Evolutionary conservation across 1,284 basidiomycete species (phyloP).

Genomic region (Salmacisia buchloeana): DNA sequence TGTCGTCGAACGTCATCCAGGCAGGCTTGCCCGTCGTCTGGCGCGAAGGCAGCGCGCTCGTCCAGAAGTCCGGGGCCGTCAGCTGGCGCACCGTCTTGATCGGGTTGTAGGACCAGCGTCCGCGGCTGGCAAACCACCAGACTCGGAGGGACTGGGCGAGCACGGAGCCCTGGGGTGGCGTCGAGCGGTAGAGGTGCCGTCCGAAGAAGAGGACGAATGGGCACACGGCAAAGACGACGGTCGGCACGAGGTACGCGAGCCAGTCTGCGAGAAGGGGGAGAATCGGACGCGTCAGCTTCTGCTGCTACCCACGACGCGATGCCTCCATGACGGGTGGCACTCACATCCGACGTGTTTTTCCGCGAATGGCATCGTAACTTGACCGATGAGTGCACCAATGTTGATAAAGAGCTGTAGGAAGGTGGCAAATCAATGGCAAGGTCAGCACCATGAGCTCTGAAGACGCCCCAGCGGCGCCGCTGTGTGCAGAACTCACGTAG

Average conservation of each 20-base stretch:
- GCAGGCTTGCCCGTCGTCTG: conserved; percentile 42
- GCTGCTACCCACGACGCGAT: no score
- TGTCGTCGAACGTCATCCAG: conserved; percentile 56
- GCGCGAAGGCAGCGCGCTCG: conserved; percentile 59
- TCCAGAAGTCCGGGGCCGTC: conserved; percentile 69
- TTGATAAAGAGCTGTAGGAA: conserved; percentile 59
- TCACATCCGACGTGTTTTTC: conserved; percentile 52
- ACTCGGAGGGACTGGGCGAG: conserved; percentile 57
- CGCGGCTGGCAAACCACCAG: conserved; percentile 42
- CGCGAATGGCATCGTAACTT: conserved; percentile 52
- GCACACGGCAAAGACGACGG: conserved; percentile 53
- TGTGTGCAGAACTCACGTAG: conserved; percentile 19
- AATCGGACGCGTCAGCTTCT: background rate
- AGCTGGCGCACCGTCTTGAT: conserved; percentile 33
- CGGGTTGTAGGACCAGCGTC: conserved; percentile 51
- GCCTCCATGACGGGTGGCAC: background rate
- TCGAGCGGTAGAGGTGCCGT: conserved; percentile 62
- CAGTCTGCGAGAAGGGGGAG: conserved; percentile 16
- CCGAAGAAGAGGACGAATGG: conserved; percentile 67
- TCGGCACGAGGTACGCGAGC: conserved; percentile 53
- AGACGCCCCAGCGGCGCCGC: background rate
- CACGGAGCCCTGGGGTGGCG: conserved; percentile 73
- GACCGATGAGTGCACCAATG: conserved; percentile 45
- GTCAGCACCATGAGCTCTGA: background rate
- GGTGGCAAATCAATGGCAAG: background rate